These are phyloP conservation scores for Beta lomatogona DNA, from an alignment of 179 eudicot species.

Conservation along the genomic window DNA sequence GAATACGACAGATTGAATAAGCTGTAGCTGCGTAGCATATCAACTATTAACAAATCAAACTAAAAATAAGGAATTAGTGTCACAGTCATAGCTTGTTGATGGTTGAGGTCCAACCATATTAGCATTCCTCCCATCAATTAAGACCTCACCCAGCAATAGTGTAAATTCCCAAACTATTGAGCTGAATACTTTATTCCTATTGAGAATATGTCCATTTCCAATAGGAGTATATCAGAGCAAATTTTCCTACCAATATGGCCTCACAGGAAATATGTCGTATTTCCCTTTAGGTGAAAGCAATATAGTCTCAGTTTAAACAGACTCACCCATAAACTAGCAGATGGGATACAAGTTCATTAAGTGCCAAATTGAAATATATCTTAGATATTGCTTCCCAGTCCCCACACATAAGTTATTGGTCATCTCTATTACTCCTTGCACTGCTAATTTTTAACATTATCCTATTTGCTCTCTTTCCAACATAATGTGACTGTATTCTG, in stretches of 20 bases:
- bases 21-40: neutral
- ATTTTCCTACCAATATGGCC: neutral
- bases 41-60: neutral
- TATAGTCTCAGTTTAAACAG: neutral
- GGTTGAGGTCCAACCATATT: neutral
- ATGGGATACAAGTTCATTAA: neutral
- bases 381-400: neutral
- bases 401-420: neutral
- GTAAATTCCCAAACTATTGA: too few species aligned
- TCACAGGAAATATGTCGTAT: neutral
- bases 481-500: neutral
- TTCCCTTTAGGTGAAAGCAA: neutral
- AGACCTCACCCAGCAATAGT: neutral
- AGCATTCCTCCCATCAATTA: neutral
- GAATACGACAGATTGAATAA: neutral
- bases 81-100: neutral
- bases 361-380: neutral
- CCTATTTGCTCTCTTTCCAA: constrained; percentile 3
- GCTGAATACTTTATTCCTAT: too few species aligned
- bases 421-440: neutral
- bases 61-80: neutral
- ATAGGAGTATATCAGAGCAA: neutral
- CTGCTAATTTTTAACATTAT: neutral
- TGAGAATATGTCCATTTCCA: too few species aligned
- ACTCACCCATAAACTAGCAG: neutral